These are phyloP conservation scores for Naegleria lovaniensis DNA, from an alignment of 208 protist species.

Conservation along the genomic window DNA sequence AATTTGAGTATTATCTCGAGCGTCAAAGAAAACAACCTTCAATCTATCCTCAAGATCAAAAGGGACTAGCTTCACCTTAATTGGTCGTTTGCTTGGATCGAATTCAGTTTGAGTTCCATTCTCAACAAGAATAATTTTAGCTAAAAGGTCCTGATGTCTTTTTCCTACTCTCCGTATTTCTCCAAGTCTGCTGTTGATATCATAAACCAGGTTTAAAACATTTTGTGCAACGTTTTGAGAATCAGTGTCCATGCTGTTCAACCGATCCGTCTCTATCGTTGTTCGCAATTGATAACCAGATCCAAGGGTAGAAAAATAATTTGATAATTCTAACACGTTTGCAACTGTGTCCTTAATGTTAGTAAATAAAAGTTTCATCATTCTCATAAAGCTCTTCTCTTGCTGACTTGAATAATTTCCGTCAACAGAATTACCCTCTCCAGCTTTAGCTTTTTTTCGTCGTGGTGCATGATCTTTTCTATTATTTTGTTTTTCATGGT, in stretches of 20 bases:
- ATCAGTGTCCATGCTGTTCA: background rate
- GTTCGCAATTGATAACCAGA: background rate
- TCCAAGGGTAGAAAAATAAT: background rate
- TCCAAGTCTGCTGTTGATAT: background rate
- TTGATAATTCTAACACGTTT: background rate
- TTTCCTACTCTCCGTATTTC: background rate
- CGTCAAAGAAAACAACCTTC: background rate
- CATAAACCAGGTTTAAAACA: background rate
- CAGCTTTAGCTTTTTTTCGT: background rate
- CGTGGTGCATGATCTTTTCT: background rate
- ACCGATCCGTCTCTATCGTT: background rate
- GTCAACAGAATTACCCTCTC: background rate
- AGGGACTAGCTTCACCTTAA: background rate
- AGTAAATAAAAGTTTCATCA: background rate
- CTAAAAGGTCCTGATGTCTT: background rate
- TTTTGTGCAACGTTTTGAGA: background rate
- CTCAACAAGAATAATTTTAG: background rate
- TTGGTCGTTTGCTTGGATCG: background rate
- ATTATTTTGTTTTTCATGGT: background rate
- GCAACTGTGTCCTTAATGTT: background rate
- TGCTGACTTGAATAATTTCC: background rate
- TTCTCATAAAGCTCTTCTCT: background rate
- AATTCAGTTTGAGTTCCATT: background rate
- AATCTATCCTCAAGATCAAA: background rate
- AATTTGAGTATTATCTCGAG: background rate